Evolutionary conservation across 306 rosid species (phyloP).

Genomic region (Quercus aquifolioides): DNA sequence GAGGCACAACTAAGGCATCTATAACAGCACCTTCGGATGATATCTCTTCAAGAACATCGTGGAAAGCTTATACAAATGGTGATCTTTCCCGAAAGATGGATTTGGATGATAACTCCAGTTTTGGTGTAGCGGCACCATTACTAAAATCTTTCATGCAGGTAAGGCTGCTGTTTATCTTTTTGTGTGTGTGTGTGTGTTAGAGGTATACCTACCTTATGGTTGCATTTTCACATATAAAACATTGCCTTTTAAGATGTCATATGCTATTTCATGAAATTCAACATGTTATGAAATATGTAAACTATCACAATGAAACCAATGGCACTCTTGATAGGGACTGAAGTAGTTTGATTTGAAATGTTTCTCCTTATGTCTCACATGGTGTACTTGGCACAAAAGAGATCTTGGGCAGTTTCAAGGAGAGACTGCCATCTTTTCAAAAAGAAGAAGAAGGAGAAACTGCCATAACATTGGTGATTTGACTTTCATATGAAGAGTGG

Average conservation of each 20-base stretch:
- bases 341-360: background rate
- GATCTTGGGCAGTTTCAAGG: no score
- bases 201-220: background rate
- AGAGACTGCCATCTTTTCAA: no score
- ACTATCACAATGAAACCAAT: background rate
- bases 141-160: conserved; percentile 95
- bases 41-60: conserved; percentile 67
- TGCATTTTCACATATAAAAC: background rate
- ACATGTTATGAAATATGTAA: background rate
- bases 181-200: background rate
- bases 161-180: conserved; percentile 24
- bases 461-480: no score
- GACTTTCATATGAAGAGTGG: no score
- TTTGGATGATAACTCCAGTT: conserved; percentile 77
- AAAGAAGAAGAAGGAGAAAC: no score
- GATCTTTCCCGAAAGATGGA: conserved; percentile 72
- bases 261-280: background rate
- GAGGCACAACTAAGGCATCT: conserved; percentile 69
- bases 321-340: background rate
- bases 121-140: conserved; percentile 90
- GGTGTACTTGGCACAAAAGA: no score
- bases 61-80: conserved; percentile 78
- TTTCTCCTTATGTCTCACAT: background rate
- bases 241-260: background rate
- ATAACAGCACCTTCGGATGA: conserved; percentile 58